Conservation (phyloP, 805 yeast genomes). For the Diddensiella santjacobensis region DNA sequence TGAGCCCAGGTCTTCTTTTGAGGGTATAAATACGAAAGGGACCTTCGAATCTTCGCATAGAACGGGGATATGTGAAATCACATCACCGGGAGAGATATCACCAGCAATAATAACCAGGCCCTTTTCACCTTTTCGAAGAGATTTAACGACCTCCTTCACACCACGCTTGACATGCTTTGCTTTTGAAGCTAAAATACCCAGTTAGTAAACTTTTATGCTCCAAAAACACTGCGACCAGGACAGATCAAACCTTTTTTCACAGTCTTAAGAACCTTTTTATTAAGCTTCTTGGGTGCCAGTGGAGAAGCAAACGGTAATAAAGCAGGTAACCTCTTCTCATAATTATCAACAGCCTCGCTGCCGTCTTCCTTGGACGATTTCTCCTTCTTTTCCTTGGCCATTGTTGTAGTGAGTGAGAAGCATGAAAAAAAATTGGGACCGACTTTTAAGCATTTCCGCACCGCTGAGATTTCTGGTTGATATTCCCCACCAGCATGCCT, state of each 20-base stretch:
- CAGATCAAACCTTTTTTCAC: conserved; percentile 60
- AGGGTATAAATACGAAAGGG: conserved; percentile 90
- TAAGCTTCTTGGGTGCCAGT: conserved; percentile 90
- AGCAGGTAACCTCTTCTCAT: conserved; percentile 88
- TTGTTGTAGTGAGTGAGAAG: conserved; percentile 5
- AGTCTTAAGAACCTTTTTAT: conserved; percentile 91
- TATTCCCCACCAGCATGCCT: too few species aligned
- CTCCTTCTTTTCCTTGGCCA: conserved; percentile 28
- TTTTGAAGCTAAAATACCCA: conserved; percentile 62
- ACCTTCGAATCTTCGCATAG: conserved; percentile 92
- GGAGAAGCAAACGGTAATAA: conserved; percentile 91
- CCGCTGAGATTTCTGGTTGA: neutral
- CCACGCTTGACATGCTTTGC: conserved; percentile 98
- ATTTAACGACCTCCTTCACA: conserved; percentile 97
- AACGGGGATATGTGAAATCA: conserved; percentile 94
- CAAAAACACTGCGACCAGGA: too few species aligned
- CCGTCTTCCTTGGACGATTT: conserved; percentile 15
- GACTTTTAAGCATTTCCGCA: neutral
- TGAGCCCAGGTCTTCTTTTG: conserved; percentile 96
- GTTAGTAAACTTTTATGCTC: too few species aligned
- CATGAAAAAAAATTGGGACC: neutral
- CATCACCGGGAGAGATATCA: conserved; percentile 96
- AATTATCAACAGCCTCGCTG: conserved; percentile 59
- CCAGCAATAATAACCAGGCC: conserved; percentile 97
- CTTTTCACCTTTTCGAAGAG: conserved; percentile 95